phyloP scores from a whole-genome alignment of 2,329 filamentous ascomycete species.

The Trichothecium sympodiale region DNA sequence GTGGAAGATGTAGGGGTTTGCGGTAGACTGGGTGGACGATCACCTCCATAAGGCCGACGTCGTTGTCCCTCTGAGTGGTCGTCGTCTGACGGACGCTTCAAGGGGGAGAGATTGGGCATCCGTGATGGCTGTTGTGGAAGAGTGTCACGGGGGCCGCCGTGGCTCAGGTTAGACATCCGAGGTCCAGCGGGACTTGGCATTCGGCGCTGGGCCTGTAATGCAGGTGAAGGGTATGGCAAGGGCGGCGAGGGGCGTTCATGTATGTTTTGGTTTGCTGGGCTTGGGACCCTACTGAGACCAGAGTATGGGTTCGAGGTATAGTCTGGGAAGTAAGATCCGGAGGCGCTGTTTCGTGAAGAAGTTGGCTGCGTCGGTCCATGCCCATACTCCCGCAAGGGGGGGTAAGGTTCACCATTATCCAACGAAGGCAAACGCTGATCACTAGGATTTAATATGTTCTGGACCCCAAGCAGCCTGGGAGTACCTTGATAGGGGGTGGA shows the following conservation, averaged over 20 bases:
- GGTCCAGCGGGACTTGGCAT: constrained; percentile 20
- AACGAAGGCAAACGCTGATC: constrained; percentile 14
- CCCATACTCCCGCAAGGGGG: constrained; percentile 11
- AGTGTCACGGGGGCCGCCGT: constrained; percentile 11
- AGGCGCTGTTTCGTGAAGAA: constrained; percentile 10
- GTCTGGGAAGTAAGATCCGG: constrained; percentile 13
- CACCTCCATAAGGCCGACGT: constrained; percentile 12
- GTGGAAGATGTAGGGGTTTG: constrained; percentile 10
- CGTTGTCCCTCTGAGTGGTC: constrained; percentile 15
- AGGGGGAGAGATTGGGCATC: constrained; percentile 13
- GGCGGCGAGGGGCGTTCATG: too few relatives aligned
- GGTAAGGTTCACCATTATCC: constrained; percentile 8
- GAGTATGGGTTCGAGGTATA: constrained; percentile 7
- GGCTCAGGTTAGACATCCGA: constrained; percentile 17
- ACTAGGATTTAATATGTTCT: constrained; percentile 26
- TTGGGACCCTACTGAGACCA: too few relatives aligned
- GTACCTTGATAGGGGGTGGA: constrained; percentile 12
- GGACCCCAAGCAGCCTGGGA: constrained; percentile 20
- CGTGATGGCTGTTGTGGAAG: constrained; percentile 12
- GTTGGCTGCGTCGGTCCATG: constrained; percentile 9
- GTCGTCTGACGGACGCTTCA: constrained; percentile 20
- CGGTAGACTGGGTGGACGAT: constrained; percentile 14
- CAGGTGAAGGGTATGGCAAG: too few relatives aligned
- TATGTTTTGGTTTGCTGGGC: too few relatives aligned
- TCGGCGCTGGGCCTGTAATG: constrained; percentile 1